Evolutionary conservation across 1,139 yeast genomes (phyloP), one percentile per base, ranked within the genome.

Genomic region (Yamadazyma triangularis): DNA sequence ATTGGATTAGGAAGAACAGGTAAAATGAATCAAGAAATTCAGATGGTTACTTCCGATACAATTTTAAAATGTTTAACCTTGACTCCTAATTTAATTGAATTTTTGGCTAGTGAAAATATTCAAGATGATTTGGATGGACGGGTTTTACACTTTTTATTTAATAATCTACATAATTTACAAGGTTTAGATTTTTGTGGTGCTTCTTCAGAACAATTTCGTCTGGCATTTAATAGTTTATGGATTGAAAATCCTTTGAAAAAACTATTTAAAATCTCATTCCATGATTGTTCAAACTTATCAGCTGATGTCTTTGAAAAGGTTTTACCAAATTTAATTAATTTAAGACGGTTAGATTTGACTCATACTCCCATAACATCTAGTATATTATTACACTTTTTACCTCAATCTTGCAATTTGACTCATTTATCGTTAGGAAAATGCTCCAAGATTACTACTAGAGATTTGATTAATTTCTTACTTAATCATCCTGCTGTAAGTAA

Each of bases 161-260:
- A 81, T 41, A 57, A 73, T 12, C 66, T 82, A 42, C 73, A 73
- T 8, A 62, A 70, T 35, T 61, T 89, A 28, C 77, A 79, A 52
- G 77, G 86, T 1, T 61, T 88, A 14, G 97, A 88, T 58, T 86
- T 88, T 45, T 88, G 96, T 56, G 96, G 96, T 3, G 86, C 95
- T 24, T 78, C 87, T 10, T 81, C 85, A 31, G 66, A 66, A 29
- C 60, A 53, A 15, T 84, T 85, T 48, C 77, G 77, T 9, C 51
- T 59, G n/a, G 83, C 85, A n/a, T 82, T 86, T 50, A 61, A 65
- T 22, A 48, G 54, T 23, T 50, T 72, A 9, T 18, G 24, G 14
- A 38, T 44, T 20, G 29, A 36, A 14, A 35, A 26, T 11, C 40
- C 42, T 14, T 53, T 58, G 23, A 54, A 58, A 23, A 55, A 59